Conservation (phyloP, 352 stramenopile genomes). For the Phytophthora citrophthora region DNA sequence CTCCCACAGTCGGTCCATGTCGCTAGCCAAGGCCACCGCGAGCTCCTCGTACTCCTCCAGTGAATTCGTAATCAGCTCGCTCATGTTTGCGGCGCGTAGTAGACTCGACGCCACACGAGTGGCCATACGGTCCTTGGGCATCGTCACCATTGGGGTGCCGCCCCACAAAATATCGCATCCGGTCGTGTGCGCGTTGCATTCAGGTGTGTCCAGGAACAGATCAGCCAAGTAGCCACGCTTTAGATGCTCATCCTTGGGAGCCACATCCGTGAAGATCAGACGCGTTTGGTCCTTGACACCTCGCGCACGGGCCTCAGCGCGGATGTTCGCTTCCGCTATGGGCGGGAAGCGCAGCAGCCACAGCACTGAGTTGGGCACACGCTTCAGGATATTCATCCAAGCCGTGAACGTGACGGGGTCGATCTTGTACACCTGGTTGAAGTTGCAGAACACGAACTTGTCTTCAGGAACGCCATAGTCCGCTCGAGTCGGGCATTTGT, state of each 20-base stretch:
- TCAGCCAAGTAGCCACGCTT: conserved; percentile 89
- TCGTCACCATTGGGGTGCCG: conserved; percentile 91
- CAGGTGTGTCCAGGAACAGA: conserved; percentile 92
- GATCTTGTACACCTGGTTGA: conserved; percentile 97
- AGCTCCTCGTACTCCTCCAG: conserved; percentile 92
- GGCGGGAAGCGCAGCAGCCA: conserved; percentile 91
- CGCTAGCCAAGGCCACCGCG: conserved; percentile 87
- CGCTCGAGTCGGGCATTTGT: conserved; percentile 75
- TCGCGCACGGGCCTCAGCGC: conserved; percentile 72
- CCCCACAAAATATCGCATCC: conserved; percentile 94
- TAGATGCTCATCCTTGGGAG: conserved; percentile 91
- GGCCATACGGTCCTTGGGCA: conserved; percentile 91
- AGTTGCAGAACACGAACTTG: conserved; percentile 95
- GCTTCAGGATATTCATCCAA: conserved; percentile 95
- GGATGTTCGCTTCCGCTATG: conserved; percentile 87
- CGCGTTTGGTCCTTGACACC: conserved; percentile 70
- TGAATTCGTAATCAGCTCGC: conserved; percentile 76
- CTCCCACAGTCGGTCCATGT: conserved; percentile 85
- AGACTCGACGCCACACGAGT: conserved; percentile 90
- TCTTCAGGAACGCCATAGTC: conserved; percentile 93
- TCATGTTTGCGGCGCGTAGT: conserved; percentile 78
- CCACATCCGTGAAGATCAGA: conserved; percentile 88
- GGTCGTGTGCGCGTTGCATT: conserved; percentile 93
- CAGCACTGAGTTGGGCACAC: conserved; percentile 91
- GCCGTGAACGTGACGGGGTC: conserved; percentile 90